Evolutionary conservation across 75 land plant genomes (phyloP).

Genomic region (Pinus taeda): DNA sequence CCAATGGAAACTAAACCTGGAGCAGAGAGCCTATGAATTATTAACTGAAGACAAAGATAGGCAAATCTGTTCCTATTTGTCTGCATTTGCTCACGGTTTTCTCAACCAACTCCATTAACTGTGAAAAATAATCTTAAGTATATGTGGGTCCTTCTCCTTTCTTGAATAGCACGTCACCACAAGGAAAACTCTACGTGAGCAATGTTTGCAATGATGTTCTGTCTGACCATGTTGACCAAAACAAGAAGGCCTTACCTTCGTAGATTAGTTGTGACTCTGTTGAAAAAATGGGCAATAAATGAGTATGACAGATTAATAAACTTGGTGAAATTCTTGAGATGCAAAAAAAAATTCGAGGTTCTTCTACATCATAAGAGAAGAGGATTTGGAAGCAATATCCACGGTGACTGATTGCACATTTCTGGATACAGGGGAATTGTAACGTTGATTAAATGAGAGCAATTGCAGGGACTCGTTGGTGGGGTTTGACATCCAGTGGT

Average conservation of each 20-base stretch:
- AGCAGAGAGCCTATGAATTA: too few relatives aligned
- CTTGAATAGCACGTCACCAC: neutral
- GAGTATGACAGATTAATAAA: constrained; percentile 2
- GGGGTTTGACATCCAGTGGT: constrained; percentile 75
- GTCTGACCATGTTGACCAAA: neutral
- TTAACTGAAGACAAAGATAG: too few relatives aligned
- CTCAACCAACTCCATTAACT: too few relatives aligned
- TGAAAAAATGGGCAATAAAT: neutral
- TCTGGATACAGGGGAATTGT: constrained; percentile 10
- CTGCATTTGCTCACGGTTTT: too few relatives aligned
- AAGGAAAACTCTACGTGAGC: neutral
- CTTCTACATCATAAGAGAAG: neutral
- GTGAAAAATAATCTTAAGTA: too few relatives aligned
- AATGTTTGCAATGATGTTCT: neutral
- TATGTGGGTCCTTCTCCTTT: neutral
- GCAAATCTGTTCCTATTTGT: too few relatives aligned
- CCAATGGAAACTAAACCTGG: too few relatives aligned
- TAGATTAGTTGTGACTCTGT: neutral
- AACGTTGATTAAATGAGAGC: constrained; percentile 59
- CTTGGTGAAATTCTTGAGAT: neutral
- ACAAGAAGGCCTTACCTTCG: neutral
- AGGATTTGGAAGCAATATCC: neutral
- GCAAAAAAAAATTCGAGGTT: neutral
- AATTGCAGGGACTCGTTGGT: constrained; percentile 63
- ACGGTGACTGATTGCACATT: neutral